phyloP scores from a whole-genome alignment of 148 eudicot species.

The Vaccinium vitisidaea region DNA sequence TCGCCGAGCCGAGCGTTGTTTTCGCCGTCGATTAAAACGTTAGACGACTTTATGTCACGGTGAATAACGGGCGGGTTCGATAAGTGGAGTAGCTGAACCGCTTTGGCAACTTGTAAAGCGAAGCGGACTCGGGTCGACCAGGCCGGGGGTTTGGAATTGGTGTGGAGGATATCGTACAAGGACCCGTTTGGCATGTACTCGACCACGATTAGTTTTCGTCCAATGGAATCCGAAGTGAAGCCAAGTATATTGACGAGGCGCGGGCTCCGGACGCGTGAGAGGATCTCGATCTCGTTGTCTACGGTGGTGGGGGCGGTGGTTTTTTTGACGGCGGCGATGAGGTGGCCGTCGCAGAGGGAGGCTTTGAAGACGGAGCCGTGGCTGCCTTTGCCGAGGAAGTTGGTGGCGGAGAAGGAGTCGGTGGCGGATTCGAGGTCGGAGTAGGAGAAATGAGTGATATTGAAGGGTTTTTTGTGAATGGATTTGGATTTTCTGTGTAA shows the following conservation, averaged over 20 bases:
- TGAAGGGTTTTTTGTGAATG: constrained; percentile 6
- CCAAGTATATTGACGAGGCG: constrained; percentile 73
- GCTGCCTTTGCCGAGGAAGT: constrained; percentile 82
- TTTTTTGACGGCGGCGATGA: constrained; percentile 67
- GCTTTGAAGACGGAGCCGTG: constrained; percentile 77
- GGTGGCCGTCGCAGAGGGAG: constrained; percentile 30
- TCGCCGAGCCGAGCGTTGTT: constrained; percentile 70
- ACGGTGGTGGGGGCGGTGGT: constrained; percentile 19
- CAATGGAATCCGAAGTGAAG: constrained; percentile 25
- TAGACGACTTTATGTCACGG: constrained; percentile 78
- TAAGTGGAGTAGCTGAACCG: constrained; percentile 52
- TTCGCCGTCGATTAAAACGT: constrained; percentile 51
- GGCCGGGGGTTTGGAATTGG: constrained; percentile 29
- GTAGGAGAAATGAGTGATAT: constrained; percentile 45
- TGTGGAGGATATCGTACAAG: constrained; percentile 57
- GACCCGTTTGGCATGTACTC: constrained; percentile 88
- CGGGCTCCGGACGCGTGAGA: constrained; percentile 38
- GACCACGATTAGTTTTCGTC: constrained; percentile 39
- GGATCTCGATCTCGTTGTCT: constrained; percentile 62
- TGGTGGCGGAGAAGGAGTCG: constrained; percentile 46
- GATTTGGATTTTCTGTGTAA: constrained; percentile 2
- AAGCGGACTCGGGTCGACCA: constrained; percentile 49
- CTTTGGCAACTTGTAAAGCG: constrained; percentile 57
- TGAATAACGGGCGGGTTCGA: constrained; percentile 75
- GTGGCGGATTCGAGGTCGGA: constrained; percentile 60